These are phyloP conservation scores for Yamadazyma laniorum DNA, from an alignment of 805 yeast species.

Conservation along the genomic window DNA sequence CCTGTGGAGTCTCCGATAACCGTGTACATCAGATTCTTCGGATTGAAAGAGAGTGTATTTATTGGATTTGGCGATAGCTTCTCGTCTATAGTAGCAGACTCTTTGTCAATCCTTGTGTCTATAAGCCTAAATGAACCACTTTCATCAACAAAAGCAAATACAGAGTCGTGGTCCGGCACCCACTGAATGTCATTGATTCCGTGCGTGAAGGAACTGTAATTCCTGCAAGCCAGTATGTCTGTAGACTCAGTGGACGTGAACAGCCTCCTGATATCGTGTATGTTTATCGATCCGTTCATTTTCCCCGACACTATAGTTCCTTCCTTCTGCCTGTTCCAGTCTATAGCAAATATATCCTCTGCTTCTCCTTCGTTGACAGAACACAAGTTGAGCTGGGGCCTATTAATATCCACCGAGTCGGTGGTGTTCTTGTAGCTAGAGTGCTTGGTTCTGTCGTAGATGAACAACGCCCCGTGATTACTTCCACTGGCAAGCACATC, in stretches of 20 bases:
- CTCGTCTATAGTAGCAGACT: background rate
- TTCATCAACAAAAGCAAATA: constrained; percentile 71
- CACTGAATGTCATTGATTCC: constrained; percentile 76
- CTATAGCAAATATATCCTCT: constrained; percentile 64
- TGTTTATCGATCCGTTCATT: constrained; percentile 58
- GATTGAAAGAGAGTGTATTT: constrained; percentile 61
- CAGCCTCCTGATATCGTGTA: constrained; percentile 64
- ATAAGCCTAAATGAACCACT: constrained; percentile 47
- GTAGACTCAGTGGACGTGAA: constrained; percentile 15
- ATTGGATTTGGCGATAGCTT: constrained; percentile 35
- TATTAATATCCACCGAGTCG: constrained; percentile 27
- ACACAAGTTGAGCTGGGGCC: constrained; percentile 52
- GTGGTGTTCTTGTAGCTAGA: constrained; percentile 30
- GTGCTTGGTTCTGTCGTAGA: constrained; percentile 85
- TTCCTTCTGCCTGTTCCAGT: constrained; percentile 68
- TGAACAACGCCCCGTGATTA: constrained; percentile 58
- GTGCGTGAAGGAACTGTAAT: constrained; percentile 5
- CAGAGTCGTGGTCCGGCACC: constrained; percentile 57
- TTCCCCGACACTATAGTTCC: constrained; percentile 62
- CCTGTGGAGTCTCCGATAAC: constrained; percentile 71
- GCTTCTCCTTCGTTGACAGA: constrained; percentile 27
- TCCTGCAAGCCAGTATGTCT: background rate
- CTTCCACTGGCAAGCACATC: constrained; percentile 74
- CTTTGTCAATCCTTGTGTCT: constrained; percentile 46
- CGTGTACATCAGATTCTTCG: constrained; percentile 51